These are phyloP conservation scores for Geosmithia putterillii DNA, from an alignment of 2,329 filamentous ascomycete species.

Conservation along the genomic window DNA sequence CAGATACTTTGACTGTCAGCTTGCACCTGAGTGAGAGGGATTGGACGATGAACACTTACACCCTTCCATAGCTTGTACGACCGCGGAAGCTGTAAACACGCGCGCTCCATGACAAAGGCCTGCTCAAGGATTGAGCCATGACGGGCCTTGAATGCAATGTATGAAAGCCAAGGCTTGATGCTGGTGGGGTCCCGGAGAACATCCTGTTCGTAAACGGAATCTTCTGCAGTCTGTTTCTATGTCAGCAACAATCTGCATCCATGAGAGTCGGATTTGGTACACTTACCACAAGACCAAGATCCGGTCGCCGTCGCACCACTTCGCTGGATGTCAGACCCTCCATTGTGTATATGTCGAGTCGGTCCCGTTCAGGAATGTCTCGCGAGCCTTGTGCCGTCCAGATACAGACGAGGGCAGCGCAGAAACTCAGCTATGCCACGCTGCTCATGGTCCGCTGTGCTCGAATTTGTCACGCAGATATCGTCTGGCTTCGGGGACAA, in stretches of 20 bases:
- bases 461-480: neutral
- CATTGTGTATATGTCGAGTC: neutral
- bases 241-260: neutral
- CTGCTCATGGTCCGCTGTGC: constrained; percentile 2
- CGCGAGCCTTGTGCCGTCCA: neutral
- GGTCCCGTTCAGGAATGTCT: neutral
- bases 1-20: constrained; percentile 53
- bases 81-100: constrained; percentile 76
- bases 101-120: constrained; percentile 77
- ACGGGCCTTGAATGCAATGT: constrained; percentile 80
- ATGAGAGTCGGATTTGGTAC: neutral
- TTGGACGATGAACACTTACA: constrained; percentile 31
- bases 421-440: neutral
- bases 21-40: neutral
- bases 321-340: neutral
- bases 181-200: constrained; percentile 74
- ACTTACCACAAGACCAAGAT: constrained; percentile 5
- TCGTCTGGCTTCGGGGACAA: neutral
- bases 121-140: constrained; percentile 80
- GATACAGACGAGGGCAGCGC: constrained; percentile 1
- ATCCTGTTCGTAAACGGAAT: constrained; percentile 94
- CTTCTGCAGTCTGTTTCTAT: constrained; percentile 57
- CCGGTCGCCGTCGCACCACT: constrained; percentile 1
- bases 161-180: constrained; percentile 89
- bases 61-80: constrained; percentile 99